These are phyloP conservation scores for Cryomyces minteri DNA, from an alignment of 495 filamentous ascomycete genomes.

Conservation along the genomic window DNA sequence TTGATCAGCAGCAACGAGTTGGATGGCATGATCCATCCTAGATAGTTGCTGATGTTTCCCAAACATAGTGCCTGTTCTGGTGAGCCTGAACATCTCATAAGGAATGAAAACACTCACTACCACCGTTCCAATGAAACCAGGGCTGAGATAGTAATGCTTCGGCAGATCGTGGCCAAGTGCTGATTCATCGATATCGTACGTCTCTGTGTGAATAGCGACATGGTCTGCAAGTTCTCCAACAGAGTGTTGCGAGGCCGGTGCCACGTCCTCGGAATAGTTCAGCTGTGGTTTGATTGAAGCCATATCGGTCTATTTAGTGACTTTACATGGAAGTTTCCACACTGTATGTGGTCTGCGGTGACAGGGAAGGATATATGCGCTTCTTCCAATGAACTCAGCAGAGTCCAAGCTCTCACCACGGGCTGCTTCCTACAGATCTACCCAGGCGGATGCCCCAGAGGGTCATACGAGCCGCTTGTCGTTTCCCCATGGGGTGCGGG, in stretches of 20 bases:
- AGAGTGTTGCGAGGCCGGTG: neutral
- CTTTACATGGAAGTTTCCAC: neutral
- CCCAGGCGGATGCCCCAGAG: too few species aligned
- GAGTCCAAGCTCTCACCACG: neutral
- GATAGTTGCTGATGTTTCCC: conserved; percentile 4
- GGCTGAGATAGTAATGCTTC: neutral
- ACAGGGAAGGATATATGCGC: neutral
- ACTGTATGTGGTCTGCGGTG: neutral
- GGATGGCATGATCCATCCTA: conserved; percentile 1
- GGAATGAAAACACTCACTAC: neutral
- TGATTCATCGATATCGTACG: conserved; percentile 1
- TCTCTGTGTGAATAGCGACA: conserved; percentile 4
- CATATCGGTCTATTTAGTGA: conserved; percentile 13
- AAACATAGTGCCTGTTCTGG: neutral
- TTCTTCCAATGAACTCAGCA: too few species aligned
- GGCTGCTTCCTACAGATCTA: neutral
- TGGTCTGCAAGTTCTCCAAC: neutral
- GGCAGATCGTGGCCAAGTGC: conserved; percentile 3
- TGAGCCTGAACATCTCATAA: neutral
- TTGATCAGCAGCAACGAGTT: conserved; percentile 1
- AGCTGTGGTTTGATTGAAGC: conserved; percentile 2
- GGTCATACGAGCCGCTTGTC: too few species aligned
- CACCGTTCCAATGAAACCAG: conserved; percentile 5
- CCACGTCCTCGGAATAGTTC: neutral
- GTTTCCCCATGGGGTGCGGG: too few species aligned